A percentile compares a stretch with the other conserved stretches of the same genome.
These are phyloP conservation scores for Xerocomus brunneocitrinus DNA, from an alignment of 768 basidiomycete species.

Conservation along the genomic window DNA sequence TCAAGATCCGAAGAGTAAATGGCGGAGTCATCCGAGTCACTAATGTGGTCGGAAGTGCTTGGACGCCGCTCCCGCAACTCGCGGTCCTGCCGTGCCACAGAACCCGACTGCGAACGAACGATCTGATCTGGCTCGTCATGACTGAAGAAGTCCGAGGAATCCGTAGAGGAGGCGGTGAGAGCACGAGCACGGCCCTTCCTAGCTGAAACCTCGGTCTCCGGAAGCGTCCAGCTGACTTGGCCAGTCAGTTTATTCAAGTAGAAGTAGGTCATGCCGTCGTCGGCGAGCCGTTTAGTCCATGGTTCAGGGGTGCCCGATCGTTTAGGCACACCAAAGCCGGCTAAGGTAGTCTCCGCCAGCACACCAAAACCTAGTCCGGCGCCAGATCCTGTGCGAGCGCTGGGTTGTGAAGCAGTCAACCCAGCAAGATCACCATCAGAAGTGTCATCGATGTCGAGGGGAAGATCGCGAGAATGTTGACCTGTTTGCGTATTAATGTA, in stretches of 20 bases:
- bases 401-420: slow-evolving; percentile 48
- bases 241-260: slow-evolving; percentile 73
- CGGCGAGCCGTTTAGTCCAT: slow-evolving; percentile 78
- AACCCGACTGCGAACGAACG: slow-evolving; percentile 33
- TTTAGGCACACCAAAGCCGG: slow-evolving; percentile 59
- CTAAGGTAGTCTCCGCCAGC: slow-evolving; percentile 32
- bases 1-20: slow-evolving; percentile 32
- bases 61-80: slow-evolving; percentile 26
- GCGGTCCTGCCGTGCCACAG: slow-evolving; percentile 29
- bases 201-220: slow-evolving; percentile 36
- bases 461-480: slow-evolving; percentile 79
- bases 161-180: slow-evolving; percentile 31
- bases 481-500: slow-evolving; percentile 91
- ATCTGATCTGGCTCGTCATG: slow-evolving; percentile 22
- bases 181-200: slow-evolving; percentile 33
- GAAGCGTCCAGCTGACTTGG: slow-evolving; percentile 63
- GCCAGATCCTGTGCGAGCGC: slow-evolving; percentile 51
- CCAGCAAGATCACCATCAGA: slow-evolving; percentile 62
- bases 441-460: slow-evolving; percentile 62
- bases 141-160: slow-evolving; percentile 27
- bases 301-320: slow-evolving; percentile 67
- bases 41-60: slow-evolving; percentile 42
- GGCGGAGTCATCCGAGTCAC: slow-evolving; percentile 79
- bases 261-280: slow-evolving; percentile 78
- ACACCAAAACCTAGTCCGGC: slow-evolving; percentile 47